Evolutionary conservation across 306 rosid species (phyloP).

Genomic region (Quillaja saponaria): DNA sequence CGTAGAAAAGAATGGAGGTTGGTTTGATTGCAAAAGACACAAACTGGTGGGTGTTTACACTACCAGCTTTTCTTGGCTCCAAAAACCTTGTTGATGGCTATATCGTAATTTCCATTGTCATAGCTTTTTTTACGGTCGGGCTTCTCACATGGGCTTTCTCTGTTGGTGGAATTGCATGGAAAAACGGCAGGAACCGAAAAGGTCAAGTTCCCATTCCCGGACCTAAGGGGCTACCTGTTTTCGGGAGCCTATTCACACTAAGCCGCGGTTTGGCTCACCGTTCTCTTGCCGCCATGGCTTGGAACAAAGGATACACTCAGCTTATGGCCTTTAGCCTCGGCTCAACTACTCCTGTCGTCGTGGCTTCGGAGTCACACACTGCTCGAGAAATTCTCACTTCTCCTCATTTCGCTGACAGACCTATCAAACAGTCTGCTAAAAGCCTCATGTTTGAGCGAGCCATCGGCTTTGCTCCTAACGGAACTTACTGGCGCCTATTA

Average conservation of each 20-base stretch:
- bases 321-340: slow-evolving; percentile 67
- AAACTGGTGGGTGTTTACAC: slow-evolving; percentile 47
- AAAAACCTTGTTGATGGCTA: slow-evolving; percentile 17
- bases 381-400: slow-evolving; percentile 52
- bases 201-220: slow-evolving; percentile 44
- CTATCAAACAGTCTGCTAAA: slow-evolving; percentile 52
- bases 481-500: slow-evolving; percentile 52
- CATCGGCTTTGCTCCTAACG: slow-evolving; percentile 65
- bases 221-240: slow-evolving; percentile 41
- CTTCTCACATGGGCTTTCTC: slow-evolving; percentile 45
- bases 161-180: slow-evolving; percentile 55
- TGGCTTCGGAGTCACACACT: slow-evolving; percentile 44
- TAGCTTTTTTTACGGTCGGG: slow-evolving; percentile 13
- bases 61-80: slow-evolving; percentile 42
- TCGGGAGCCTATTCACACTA: slow-evolving; percentile 48
- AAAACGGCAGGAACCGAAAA: slow-evolving; percentile 34
- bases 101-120: slow-evolving; percentile 21
- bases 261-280: slow-evolving; percentile 53
- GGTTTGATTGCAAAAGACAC: slow-evolving; percentile 21
- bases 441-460: slow-evolving; percentile 55
- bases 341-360: slow-evolving; percentile 47
- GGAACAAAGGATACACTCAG: slow-evolving; percentile 11
- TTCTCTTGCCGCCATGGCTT: slow-evolving; percentile 45
- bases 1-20: neutral
- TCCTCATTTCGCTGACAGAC: slow-evolving; percentile 54